phyloP scores from a whole-genome alignment of 208 protist genomes.

The Trypanosoma rangeli region DNA sequence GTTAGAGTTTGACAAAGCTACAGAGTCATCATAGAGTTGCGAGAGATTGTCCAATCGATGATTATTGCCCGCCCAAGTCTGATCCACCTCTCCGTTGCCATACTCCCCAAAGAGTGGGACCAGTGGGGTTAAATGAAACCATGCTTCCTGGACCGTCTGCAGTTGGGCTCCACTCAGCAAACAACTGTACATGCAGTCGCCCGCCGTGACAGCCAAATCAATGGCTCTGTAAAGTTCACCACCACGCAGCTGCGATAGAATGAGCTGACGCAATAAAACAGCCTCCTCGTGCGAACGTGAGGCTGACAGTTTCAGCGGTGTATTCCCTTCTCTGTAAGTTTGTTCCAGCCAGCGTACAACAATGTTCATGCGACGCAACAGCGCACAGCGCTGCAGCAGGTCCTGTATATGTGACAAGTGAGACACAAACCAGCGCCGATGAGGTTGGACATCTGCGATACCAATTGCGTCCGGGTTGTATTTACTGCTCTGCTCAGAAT shows the following conservation, averaged over 20 bases:
- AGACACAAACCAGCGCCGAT: slow-evolving; percentile 80
- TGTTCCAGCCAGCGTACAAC: slow-evolving; percentile 77
- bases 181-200: slow-evolving; percentile 74
- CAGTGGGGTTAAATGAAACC: slow-evolving; percentile 50
- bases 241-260: slow-evolving; percentile 66
- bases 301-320: slow-evolving; percentile 16
- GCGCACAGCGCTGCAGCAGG: slow-evolving; percentile 51
- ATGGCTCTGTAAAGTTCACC: slow-evolving; percentile 71
- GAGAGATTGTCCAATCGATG: slow-evolving; percentile 71
- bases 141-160: slow-evolving; percentile 74
- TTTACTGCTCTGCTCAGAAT: slow-evolving; percentile 47
- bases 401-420: slow-evolving; percentile 76
- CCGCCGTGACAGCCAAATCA: slow-evolving; percentile 42
- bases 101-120: slow-evolving; percentile 88
- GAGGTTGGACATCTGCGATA: slow-evolving; percentile 50
- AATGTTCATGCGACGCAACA: slow-evolving; percentile 63
- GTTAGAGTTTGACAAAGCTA: slow-evolving; percentile 12
- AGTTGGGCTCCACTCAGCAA: slow-evolving; percentile 76
- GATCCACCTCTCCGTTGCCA: slow-evolving; percentile 59
- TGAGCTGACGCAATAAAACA: slow-evolving; percentile 63
- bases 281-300: slow-evolving; percentile 46
- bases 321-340: slow-evolving; percentile 44
- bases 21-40: slow-evolving; percentile 71
- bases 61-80: slow-evolving; percentile 65
- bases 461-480: slow-evolving; percentile 71